Evolutionary conservation across 1,284 basidiomycete genomes (phyloP), one percentile per base, ranked within the genome.

Genomic region (Sanghuangporus baumii): DNA sequence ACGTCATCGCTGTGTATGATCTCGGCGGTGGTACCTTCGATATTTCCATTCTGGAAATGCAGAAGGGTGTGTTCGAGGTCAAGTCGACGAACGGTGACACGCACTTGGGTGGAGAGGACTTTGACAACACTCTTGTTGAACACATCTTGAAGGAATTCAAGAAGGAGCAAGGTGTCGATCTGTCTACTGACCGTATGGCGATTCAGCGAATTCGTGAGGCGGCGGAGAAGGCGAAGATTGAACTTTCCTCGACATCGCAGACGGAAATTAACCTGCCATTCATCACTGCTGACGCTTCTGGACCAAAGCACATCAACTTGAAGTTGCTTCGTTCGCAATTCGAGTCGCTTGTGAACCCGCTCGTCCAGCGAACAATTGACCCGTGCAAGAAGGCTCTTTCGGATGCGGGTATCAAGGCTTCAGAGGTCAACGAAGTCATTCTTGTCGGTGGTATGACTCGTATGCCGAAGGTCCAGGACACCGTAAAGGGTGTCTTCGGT

Each of bases 21-120:
- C 81, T 96, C 55, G 93, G 94, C 71, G 94, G 93, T 74, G 94
- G 94, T 70, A 96, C 94, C 18, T 96, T 96, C 76, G 95, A 98
- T 93, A 93, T 98, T 71, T 98, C 96, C 40, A 95, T 99, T 69
- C 83, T 98, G 51, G 94, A 98, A 79, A 98, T 98, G 93, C 94
- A 97, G 77, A 96, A 97, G 79, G 96, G 96, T 70, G 95, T 99
- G 26, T 99, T 98, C 76, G 96, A 98, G 76, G 96, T 99, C 74
- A 98, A 98, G 82, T 98, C 96, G 1, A 99, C 96, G 67, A 98
- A 98, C 74, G 96, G 96, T 78, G 96, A 99, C 77, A 98, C 96
- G 26, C 96, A 99, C 76, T 87, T 99, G 65, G 96, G 96, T 78
- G 96, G 96, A 75, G 96, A 99, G 78, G 96, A 99, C 78, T 98